Base-by-base conservation (phyloP, 2,329 filamentous ascomycete genomes). In the Penicillium sp. region DNA sequence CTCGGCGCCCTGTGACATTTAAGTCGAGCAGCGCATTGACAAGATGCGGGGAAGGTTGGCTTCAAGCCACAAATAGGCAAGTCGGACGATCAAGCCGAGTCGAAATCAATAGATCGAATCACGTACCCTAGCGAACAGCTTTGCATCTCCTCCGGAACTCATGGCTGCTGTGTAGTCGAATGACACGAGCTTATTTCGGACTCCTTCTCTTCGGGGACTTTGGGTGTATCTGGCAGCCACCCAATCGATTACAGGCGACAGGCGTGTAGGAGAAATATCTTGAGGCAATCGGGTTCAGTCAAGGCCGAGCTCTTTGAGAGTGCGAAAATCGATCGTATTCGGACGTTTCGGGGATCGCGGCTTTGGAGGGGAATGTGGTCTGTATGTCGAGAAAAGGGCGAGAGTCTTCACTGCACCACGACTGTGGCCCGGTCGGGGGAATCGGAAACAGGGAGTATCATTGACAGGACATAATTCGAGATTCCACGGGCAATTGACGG, bases 81-180 rank as follows among this genome's bases (percentile, higher is more conserved):
- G 67, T 69, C 67, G 67, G 58, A 63, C 65, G 61, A 66, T 61
- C 67, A 66, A 63, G 64, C 65, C 63, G 30, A 49, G 22, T 49
- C 13, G 26, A 30, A 44, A 3, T 30, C 13, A 30, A 24, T 7
- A 45, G 37, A 55, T 35, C 35, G 42, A 30, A 42, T 55, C 40
- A 88, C 88, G 73, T 89, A 99, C 95, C 84, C 95, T 89, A 80
- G 95, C 94, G 84, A 99, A 99, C 83, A 99, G 89, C 88, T 97
- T 98, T 83, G 95, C 96, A 88, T 98, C 95, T 81, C 95, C 93
- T 82, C 91, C 92, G 66, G 85, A 82, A 78, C 84, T 87, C 86
- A 89, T 89, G 70, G 70, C 81, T 74, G 67, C 65, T 61, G 59
- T 56, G 53, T 67, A 57, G 54, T 50, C 66, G 60, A 67, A 67